Evolutionary conservation across 225 moss, liverwort and hornwort species (phyloP).

Genomic region (Bryoerythrophyllum caledonicum): DNA sequence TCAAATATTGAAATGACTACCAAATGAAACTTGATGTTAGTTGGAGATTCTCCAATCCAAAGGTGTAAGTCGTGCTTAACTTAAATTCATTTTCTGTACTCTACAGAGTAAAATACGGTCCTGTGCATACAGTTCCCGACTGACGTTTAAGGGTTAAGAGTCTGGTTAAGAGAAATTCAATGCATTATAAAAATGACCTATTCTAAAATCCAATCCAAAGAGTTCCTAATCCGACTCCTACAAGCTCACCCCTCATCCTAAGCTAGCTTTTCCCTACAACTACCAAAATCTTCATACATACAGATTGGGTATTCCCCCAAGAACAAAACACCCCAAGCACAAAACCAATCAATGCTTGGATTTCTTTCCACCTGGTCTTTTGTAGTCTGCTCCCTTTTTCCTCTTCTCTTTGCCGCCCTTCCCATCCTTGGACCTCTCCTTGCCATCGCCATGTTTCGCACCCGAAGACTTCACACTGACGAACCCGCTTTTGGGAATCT

Average conservation of each 20-base stretch:
- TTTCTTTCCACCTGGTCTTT: conserved; percentile 55
- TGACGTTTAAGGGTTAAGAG: too few species aligned
- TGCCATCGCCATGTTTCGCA: conserved; percentile 27
- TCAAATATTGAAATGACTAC: too few species aligned
- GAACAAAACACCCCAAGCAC: background rate
- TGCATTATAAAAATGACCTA: background rate
- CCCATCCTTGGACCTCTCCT: conserved; percentile 37
- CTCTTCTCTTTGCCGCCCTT: conserved; percentile 54
- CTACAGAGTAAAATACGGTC: too few species aligned
- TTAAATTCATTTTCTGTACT: too few species aligned
- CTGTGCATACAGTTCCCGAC: too few species aligned
- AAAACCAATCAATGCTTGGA: conserved; percentile 38
- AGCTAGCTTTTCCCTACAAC: conserved; percentile 8
- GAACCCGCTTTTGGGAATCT: conserved; percentile 65
- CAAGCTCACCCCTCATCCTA: background rate
- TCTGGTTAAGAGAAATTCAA: too few species aligned
- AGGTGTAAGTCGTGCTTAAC: too few species aligned
- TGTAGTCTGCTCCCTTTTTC: conserved; percentile 46
- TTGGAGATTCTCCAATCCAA: too few species aligned
- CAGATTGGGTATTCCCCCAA: background rate
- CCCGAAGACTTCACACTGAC: conserved; percentile 68
- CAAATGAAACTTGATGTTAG: too few species aligned
- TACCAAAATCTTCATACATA: conserved; percentile 34
- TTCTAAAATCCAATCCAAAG: background rate
- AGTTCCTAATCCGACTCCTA: background rate